Conservation (phyloP, 495 filamentous ascomycete genomes). For the Neurospora pannonica region DNA sequence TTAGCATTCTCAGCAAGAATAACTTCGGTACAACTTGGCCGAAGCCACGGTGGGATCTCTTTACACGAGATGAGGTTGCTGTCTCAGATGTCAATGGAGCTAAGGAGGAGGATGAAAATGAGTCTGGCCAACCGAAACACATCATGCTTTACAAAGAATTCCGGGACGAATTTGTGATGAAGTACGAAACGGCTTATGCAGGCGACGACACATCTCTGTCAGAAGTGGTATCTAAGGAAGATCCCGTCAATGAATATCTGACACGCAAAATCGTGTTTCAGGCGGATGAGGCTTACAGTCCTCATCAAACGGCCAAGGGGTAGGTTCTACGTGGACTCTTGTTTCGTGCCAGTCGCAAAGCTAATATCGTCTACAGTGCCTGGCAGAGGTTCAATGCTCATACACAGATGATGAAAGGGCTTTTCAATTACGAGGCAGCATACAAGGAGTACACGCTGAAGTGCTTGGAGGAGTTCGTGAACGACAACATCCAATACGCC, state of each 20-base stretch:
- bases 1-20: constrained; percentile 32
- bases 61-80: neutral
- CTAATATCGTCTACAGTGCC: constrained; percentile 25
- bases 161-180: constrained; percentile 10
- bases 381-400: constrained; percentile 47
- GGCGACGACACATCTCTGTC: neutral
- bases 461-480: constrained; percentile 40
- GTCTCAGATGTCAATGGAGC: neutral
- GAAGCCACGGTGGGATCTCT: constrained; percentile 10
- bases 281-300: constrained; percentile 35
- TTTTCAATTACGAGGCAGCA: constrained; percentile 48
- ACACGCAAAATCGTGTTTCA: constrained; percentile 40
- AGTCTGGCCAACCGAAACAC: constrained; percentile 23
- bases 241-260: constrained; percentile 31
- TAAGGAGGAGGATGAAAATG: constrained; percentile 14
- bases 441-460: constrained; percentile 37
- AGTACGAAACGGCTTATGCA: constrained; percentile 1
- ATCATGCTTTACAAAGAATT: constrained; percentile 21
- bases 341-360: neutral
- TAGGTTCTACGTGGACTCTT: constrained; percentile 6
- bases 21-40: constrained; percentile 4
- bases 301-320: constrained; percentile 29
- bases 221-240: too few species aligned
- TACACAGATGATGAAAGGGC: constrained; percentile 51
- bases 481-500: constrained; percentile 48